Evolutionary conservation across 768 basidiomycete genomes (phyloP), one percentile per base, ranked within the genome.

Genomic region (Termitomyces sp.): DNA sequence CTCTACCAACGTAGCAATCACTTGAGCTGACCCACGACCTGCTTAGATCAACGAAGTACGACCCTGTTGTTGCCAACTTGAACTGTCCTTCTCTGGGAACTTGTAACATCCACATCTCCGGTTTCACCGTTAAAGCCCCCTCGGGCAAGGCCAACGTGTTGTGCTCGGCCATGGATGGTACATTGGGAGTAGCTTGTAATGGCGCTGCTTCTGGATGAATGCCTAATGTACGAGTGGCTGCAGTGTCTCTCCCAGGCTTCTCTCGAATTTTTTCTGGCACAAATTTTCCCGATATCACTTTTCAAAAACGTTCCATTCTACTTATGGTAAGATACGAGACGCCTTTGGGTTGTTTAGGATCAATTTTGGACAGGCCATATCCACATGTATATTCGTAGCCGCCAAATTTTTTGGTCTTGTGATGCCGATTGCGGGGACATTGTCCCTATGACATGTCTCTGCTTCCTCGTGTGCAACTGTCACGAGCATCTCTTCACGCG

Each of bases 121-220:
- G 46, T 34, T 70, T 68, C 25, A 60, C 32, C n/a, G 69, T 69
- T 39, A 67, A 64, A 23, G 55, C 69, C 19, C 64, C 66, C 7
- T 65, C 66, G 11, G 69, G 68, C 2, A 61, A 63, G 17, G 61
- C 62, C 5, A 45, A 65, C 21, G 61, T 69, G 0, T 58, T 64
- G 16, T 70, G 68, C 50, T 68, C 69, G 1, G 63, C 61, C 41
- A 66, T 70, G 19, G 65, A 69, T 54, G 65, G 61, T 25, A 56
- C 51, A 44, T 49, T 66, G 21, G 68, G 67, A 34, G 55, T 67
- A n/a, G 58, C 65, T 16, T 70, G 69, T 43, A 62, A 59, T 35
- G 66, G 69, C 7, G 61, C 65, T 28, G 69, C 66, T 27, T 64
- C 61, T 32, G 69, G 69, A 41, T 68, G 42, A 58, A 46, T 27